These are phyloP conservation scores for Silene conica DNA, from an alignment of 148 eudicot species.

Conservation along the genomic window DNA sequence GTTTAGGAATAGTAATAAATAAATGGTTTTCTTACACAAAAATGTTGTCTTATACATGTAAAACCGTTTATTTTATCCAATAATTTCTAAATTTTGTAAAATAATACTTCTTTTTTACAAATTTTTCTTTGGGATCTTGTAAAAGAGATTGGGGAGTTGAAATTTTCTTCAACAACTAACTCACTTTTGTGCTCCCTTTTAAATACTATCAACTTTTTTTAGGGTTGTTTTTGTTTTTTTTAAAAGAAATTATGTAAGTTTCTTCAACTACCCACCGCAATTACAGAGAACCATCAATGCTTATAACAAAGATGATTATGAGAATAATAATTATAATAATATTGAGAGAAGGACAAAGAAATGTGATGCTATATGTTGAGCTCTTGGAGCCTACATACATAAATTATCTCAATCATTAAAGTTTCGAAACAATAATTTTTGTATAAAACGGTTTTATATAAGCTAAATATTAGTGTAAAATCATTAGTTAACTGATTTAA, in stretches of 20 bases:
- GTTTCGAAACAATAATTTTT: no score
- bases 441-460: no score
- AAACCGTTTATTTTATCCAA: no score
- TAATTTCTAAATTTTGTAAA: not conserved
- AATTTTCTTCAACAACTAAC: constrained; percentile 13
- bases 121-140: constrained; percentile 3
- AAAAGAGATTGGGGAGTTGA: constrained; percentile 6
- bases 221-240: not conserved
- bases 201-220: not conserved
- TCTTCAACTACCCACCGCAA: constrained; percentile 47
- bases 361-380: not conserved
- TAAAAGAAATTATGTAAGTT: constrained; percentile 27
- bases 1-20: no score
- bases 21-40: no score
- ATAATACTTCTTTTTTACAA: not conserved
- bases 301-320: not conserved
- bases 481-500: no score
- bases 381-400: constrained; percentile 3
- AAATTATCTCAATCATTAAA: no score
- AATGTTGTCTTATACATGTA: no score
- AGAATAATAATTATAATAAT: not conserved
- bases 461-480: no score
- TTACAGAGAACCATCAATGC: constrained; percentile 23
- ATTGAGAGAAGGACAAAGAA: not conserved
- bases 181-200: not conserved